Base-by-base conservation (phyloP, 1,139 yeast genomes). In the Pneumocystis sp. region DNA sequence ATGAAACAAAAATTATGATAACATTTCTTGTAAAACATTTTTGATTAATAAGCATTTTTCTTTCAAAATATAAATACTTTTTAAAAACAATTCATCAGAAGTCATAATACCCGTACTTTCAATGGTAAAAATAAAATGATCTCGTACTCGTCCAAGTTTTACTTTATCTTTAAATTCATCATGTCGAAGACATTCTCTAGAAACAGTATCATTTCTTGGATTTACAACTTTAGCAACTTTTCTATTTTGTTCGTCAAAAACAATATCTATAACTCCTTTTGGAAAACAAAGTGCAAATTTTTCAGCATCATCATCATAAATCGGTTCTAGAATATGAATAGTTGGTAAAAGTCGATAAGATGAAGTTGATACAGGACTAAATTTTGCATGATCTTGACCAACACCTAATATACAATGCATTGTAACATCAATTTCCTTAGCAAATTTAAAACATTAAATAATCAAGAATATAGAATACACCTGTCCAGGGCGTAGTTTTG, bases 71-170 rank as follows among this genome's bases (percentile, higher is more conserved):
- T 93, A 82, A 66, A 93, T 87, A 67, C 95, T 84, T 76, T 93
- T 93, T 77, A 88, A 85, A 77, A 93, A 93, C 65, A 93, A 89
- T 76, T 91, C 97, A 73, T 89, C 96, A 31, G 98, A 96, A 40
- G 89, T 81, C 96, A 93, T 91, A 63, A 97, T 96, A 59, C 98
- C 97, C 2, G 96, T 86, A 67, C 95, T 85, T 77, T 93, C 98
- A 65, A 93, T 89, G 2, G 67, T 62, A 80, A 89, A 93, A 65
- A 93, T 88, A 75, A 93, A 93, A 73, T 93, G 96, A 75, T 88
- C 96, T 76, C 96, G 85, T 72, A 81, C 82, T 77, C 98, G 84
- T 59, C 97, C 98, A 67, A 93, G 81, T 75, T 87, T 87, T 66
- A 93, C 97, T 73, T 89, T 88, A 63, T 86, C 95, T 64, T 86